Conservation (phyloP, 2,329 filamentous ascomycete species). For the Alternaria atra region DNA sequence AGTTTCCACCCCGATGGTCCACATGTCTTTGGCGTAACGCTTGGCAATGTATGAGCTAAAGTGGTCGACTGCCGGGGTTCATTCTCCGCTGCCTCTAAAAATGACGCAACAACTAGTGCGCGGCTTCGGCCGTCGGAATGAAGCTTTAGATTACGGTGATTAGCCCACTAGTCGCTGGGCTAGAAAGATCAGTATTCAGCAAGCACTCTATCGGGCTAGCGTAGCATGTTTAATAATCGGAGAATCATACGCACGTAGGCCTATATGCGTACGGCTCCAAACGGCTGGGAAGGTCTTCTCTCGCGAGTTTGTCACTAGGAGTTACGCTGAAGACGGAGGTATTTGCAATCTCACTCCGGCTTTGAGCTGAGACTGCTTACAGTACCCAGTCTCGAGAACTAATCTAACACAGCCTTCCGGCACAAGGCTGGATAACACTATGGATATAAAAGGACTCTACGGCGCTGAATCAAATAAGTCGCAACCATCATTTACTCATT, state of each 20-base stretch:
- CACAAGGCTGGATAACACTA: not conserved
- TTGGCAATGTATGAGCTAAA: not conserved
- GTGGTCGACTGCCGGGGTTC: not conserved
- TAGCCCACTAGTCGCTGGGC: not conserved
- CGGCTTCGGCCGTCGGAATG: not conserved
- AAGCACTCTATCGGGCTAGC: not conserved
- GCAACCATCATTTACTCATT: too few species aligned
- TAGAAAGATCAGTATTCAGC: not conserved
- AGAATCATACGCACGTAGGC: not conserved
- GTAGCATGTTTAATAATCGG: not conserved
- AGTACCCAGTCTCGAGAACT: not conserved
- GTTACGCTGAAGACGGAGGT: not conserved
- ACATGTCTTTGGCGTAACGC: not conserved
- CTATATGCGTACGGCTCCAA: too few species aligned
- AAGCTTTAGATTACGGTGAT: not conserved
- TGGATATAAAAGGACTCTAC: not conserved
- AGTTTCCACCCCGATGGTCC: accelerated
- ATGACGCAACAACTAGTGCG: too few species aligned
- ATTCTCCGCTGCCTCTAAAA: too few species aligned
- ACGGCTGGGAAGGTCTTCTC: too few species aligned
- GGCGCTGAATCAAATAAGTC: too few species aligned
- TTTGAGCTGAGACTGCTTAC: not conserved
- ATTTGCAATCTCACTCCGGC: not conserved
- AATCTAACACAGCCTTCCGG: too few species aligned
- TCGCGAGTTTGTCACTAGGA: too few species aligned